phyloP scores from a whole-genome alignment of 176 grass and related monocot genomes.

The Oryza glaberrima region DNA sequence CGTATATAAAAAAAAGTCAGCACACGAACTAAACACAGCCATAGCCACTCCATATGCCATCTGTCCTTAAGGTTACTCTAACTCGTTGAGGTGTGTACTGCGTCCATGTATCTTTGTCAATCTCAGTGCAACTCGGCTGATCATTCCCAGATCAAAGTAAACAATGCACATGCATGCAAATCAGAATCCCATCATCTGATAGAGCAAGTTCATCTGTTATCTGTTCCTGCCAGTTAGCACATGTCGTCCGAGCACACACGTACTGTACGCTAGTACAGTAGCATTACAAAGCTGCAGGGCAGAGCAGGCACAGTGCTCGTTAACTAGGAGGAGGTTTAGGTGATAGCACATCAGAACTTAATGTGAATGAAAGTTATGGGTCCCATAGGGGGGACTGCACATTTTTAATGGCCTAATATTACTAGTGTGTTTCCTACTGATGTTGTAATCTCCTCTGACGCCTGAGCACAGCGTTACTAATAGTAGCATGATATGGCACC shows the following conservation, averaged over 20 bases:
- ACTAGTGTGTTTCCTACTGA: not conserved
- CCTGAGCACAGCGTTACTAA: not conserved
- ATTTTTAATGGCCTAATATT: not conserved
- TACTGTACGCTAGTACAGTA: not conserved
- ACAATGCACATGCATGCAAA: not conserved
- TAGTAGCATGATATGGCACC: not conserved
- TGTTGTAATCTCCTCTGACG: not conserved
- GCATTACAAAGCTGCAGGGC: not conserved
- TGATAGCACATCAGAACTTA: not conserved
- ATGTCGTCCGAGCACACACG: not conserved
- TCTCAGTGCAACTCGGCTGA: not conserved
- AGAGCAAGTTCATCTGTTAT: not conserved
- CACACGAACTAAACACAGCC: too few relatives aligned
- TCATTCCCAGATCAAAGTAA: not conserved
- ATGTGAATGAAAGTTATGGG: not conserved
- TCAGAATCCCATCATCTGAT: too few relatives aligned
- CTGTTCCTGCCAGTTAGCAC: not conserved
- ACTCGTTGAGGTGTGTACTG: not conserved
- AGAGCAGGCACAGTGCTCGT: not conserved
- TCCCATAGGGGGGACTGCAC: not conserved
- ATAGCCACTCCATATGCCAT: not conserved
- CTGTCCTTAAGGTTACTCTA: not conserved
- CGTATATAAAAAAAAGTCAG: too few relatives aligned
- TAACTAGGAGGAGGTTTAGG: not conserved
- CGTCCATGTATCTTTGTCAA: not conserved